Base-by-base conservation (phyloP, 768 basidiomycete genomes). In the Pleurotus eryngii region DNA sequence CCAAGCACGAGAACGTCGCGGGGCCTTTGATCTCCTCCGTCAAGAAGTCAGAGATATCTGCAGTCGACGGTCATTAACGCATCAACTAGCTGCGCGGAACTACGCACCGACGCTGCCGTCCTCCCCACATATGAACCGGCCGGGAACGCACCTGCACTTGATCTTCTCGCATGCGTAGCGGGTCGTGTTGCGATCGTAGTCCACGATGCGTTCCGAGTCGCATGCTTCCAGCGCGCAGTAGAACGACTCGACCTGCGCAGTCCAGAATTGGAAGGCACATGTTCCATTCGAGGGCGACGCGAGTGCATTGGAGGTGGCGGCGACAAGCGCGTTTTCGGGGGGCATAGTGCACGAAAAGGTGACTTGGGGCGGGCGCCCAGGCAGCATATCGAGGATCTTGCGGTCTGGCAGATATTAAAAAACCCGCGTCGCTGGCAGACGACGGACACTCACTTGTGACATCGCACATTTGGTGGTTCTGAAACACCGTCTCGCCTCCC, bases 221-320 rank as follows among this genome's bases (percentile, higher is more conserved):
- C 97, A 98, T 15, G 81, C 68, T 43, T 90, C 79, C 55, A 99
- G 79, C 8, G 84, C 83, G 72, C 97, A 99, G 72, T 97, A 98
- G 72, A 99, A 98, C 0, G 93, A 95, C 69, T 99, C 96, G 56
- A 93, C 81, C 64, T 90, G 79, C 5, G 89, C 94, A 7, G 94
- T 92, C 97, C 97, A 99, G 75, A 99, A 99, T 72, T 99, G 95
- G 80, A 99, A 99, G 20, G 85, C 84, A 68, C 97, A 99, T 0
- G 83, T 83, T 3, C 74, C 73, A 11, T 79, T 74, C 42, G 42
- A 45, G n/a, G 42, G 20, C 42, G 42, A 12, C 1, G 42, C 20
- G 5, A 17, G 15, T 2, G 20, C n/a, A 7, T n/a, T 17, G 11
- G 42, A 45, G 3, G 0, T 27, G 1, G 9, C 22, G 14, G 15